Conservation (phyloP, 441 rosid species). For the Omphalea diandra region DNA sequence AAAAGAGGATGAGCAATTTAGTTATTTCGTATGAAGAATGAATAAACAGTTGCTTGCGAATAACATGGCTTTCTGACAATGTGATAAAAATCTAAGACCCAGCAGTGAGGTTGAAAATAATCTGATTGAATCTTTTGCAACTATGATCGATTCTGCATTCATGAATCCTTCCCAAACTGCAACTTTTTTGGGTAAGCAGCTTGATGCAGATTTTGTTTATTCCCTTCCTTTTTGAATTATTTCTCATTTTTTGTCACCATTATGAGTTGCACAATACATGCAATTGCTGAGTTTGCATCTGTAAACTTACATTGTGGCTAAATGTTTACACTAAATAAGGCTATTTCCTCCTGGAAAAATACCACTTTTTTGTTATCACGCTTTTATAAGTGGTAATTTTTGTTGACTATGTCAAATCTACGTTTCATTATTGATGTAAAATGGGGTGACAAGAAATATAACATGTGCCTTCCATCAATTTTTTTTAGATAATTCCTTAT, state of each 20-base stretch:
- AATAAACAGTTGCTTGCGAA: background rate
- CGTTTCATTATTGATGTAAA: background rate
- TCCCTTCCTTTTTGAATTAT: background rate
- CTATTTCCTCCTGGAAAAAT: background rate
- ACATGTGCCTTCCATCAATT: background rate
- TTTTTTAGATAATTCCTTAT: background rate
- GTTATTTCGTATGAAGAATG: background rate
- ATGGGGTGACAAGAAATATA: background rate
- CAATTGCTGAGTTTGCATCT: background rate
- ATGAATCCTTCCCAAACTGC: background rate
- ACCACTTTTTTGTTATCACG: background rate
- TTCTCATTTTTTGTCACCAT: background rate
- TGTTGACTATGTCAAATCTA: background rate
- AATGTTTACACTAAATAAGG: background rate
- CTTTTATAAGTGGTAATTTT: background rate
- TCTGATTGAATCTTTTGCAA: background rate
- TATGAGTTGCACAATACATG: constrained; percentile 1
- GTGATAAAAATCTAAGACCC: background rate
- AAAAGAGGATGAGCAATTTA: background rate
- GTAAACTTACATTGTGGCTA: background rate
- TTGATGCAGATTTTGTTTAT: background rate
- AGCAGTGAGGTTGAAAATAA: background rate
- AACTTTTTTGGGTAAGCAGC: background rate
- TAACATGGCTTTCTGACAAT: background rate
- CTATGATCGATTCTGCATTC: background rate